phyloP scores from a whole-genome alignment of 345 rosid species.

The Aethionema arabicum region DNA sequence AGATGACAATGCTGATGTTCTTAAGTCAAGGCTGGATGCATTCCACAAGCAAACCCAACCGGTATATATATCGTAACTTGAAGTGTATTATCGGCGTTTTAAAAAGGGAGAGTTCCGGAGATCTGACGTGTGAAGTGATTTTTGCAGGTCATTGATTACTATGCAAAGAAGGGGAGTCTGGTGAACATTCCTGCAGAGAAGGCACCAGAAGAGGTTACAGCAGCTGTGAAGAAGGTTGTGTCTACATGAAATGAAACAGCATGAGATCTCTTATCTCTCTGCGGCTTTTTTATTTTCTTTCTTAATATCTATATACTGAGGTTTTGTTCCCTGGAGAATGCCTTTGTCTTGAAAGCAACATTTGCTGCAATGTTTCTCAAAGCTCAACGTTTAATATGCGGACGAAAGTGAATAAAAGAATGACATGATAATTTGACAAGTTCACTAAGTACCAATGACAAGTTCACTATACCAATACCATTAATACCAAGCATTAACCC shows the following conservation, averaged over 20 bases:
- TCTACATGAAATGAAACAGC: conserved; percentile 36
- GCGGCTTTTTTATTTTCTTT: background rate
- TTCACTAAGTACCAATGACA: too few species aligned
- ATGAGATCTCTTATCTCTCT: conserved; percentile 19
- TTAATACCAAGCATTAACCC: too few species aligned
- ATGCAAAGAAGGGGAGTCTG: conserved; percentile 62
- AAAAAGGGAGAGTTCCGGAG: background rate
- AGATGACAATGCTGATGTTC: conserved; percentile 88
- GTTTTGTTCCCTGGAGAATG: conserved; percentile 19
- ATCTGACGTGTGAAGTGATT: background rate
- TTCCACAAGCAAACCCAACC: conserved; percentile 93
- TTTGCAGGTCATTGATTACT: conserved; percentile 76
- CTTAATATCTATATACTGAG: background rate
- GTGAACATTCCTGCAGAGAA: conserved; percentile 83
- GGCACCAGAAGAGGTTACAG: conserved; percentile 67
- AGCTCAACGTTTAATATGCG: conserved; percentile 11
- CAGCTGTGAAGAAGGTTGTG: conserved; percentile 72
- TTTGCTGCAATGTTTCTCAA: conserved; percentile 31
- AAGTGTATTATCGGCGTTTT: background rate
- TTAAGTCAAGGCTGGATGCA: conserved; percentile 83
- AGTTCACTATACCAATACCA: too few species aligned
- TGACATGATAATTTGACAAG: background rate
- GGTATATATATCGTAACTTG: conserved; percentile 38
- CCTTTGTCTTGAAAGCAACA: conserved; percentile 18
- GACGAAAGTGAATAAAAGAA: conserved; percentile 3